phyloP scores from a whole-genome alignment of 2,329 filamentous ascomycete genomes.

The Curvularia sp. region DNA sequence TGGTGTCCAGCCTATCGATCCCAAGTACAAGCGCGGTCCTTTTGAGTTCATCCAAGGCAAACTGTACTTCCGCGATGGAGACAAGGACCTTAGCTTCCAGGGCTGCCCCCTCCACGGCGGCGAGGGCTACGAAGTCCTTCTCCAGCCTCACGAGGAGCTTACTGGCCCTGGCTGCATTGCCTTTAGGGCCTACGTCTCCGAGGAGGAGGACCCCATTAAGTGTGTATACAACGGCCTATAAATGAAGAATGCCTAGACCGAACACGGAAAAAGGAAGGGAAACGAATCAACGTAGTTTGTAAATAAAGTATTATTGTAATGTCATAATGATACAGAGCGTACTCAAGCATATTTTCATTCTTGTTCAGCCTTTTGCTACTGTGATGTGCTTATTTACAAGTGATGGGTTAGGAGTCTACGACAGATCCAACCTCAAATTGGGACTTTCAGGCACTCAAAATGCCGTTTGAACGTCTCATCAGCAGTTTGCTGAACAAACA shows the following conservation, averaged over 20 bases:
- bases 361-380: no score
- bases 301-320: no score
- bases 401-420: no score
- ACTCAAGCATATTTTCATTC: no score
- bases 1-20: constrained; percentile 51
- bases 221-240: background rate
- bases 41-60: constrained; percentile 57
- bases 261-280: no score
- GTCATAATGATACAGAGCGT: no score
- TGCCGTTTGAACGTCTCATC: no score
- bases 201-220: background rate
- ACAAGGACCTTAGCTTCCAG: constrained; percentile 53
- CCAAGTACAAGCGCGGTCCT: constrained; percentile 57
- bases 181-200: constrained; percentile 1
- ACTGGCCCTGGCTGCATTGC: background rate
- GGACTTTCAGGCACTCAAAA: no score
- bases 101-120: constrained; percentile 62
- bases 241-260: background rate
- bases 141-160: background rate
- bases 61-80: constrained; percentile 53
- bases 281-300: no score
- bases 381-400: no score
- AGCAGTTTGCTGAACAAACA: no score
- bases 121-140: constrained; percentile 33
- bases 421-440: no score